phyloP scores from a whole-genome alignment of 2,329 filamentous ascomycete species.

The Talaromyces marneffei region DNA sequence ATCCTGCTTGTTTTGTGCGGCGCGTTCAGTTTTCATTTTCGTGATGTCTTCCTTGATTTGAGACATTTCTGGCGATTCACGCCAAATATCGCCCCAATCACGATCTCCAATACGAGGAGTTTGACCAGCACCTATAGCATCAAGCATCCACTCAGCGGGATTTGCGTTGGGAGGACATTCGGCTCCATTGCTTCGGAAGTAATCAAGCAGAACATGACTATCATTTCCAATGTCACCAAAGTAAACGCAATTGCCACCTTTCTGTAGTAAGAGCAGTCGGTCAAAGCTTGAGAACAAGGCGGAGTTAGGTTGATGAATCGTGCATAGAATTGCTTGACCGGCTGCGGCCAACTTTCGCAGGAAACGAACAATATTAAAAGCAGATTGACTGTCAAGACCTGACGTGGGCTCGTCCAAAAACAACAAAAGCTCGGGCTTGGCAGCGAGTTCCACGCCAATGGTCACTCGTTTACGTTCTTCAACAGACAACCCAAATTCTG shows the following conservation, averaged over 20 bases:
- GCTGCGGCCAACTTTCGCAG: slow-evolving; percentile 54
- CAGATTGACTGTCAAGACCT: slow-evolving; percentile 53
- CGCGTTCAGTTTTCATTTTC: slow-evolving; percentile 59
- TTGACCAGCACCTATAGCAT: slow-evolving; percentile 69
- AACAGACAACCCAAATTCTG: slow-evolving; percentile 56
- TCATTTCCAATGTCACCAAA: slow-evolving; percentile 51
- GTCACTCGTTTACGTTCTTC: slow-evolving; percentile 40
- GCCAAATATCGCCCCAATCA: slow-evolving; percentile 79
- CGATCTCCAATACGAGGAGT: slow-evolving; percentile 64
- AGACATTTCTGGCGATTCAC: slow-evolving; percentile 63
- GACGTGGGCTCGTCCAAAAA: slow-evolving; percentile 60
- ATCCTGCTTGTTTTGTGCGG: slow-evolving; percentile 38
- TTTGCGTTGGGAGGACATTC: slow-evolving; percentile 48
- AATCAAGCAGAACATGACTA: slow-evolving; percentile 44
- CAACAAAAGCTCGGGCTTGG: slow-evolving; percentile 50
- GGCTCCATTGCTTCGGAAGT: slow-evolving; percentile 49
- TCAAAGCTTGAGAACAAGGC: slow-evolving; percentile 55
- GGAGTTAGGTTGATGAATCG: slow-evolving; percentile 56
- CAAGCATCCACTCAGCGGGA: slow-evolving; percentile 46
- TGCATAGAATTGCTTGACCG: slow-evolving; percentile 56
- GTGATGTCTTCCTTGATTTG: slow-evolving; percentile 61
- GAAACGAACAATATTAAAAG: slow-evolving; percentile 56
- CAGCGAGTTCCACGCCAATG: slow-evolving; percentile 35
- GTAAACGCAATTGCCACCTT: slow-evolving; percentile 50
- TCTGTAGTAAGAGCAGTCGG: slow-evolving; percentile 49